Conservation (phyloP, 176 grass and related monocot species). For the Saccharum officinarum region DNA sequence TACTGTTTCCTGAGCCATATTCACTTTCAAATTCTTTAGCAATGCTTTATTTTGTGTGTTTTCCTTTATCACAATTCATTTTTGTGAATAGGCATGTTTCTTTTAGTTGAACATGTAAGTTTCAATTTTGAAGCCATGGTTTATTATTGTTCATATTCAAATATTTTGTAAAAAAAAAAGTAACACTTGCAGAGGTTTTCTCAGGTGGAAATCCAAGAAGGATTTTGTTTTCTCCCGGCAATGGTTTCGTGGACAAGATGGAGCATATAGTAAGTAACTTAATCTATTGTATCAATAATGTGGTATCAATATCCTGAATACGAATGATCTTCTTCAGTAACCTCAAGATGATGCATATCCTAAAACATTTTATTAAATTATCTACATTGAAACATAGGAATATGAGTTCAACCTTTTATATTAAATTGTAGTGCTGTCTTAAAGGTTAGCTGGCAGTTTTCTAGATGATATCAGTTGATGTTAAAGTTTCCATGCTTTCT, state of each 20-base stretch:
- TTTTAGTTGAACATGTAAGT: neutral
- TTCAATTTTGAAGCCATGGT: constrained; percentile 12
- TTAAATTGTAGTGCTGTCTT: neutral
- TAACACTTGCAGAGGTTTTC: constrained; percentile 36
- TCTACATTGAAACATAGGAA: neutral
- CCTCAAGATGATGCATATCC: neutral
- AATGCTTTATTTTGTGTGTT: neutral
- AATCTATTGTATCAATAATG: constrained; percentile 10
- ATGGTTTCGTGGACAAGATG: constrained; percentile 91
- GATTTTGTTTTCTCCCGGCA: constrained; percentile 94
- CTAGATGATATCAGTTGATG: neutral
- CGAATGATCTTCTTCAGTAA: neutral
- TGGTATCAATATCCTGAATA: constrained; percentile 6
- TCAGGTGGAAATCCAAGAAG: constrained; percentile 86
- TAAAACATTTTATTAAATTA: neutral
- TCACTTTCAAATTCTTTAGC: neutral
- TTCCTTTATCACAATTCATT: neutral
- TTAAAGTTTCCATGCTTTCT: neutral
- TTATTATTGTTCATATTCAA: neutral
- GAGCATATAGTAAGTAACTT: constrained; percentile 79
- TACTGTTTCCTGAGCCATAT: too few relatives aligned
- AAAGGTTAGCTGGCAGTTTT: neutral
- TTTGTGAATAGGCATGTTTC: constrained; percentile 16
- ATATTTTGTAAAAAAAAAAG: constrained; percentile 14
- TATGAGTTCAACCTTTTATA: constrained; percentile 17